Percentiles rank a stretch among this genome's conserved stretches.
phyloP scores from a whole-genome alignment of 306 rosid genomes.

The Urtica urens region DNA sequence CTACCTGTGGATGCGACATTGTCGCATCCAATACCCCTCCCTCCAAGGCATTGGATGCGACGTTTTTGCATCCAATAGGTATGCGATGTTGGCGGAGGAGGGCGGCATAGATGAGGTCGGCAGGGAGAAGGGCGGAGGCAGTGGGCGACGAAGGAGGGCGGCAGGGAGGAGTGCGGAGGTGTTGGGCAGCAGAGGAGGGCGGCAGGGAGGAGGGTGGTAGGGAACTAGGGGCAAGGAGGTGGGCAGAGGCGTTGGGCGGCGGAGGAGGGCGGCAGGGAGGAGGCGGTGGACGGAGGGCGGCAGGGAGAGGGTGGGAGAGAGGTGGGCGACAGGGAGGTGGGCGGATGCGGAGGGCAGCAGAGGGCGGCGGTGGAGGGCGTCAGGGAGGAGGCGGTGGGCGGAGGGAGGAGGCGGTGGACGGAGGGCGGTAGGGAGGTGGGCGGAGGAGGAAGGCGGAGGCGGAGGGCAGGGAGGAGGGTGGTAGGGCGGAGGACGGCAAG shows the following conservation, averaged over 20 bases:
- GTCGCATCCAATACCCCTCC: too few species aligned
- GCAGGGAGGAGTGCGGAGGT: too few species aligned
- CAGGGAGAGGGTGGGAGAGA: conserved; percentile 22
- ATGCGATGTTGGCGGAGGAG: too few species aligned
- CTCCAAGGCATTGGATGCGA: too few species aligned
- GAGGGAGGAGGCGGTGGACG: conserved; percentile 30
- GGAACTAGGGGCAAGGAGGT: conserved; percentile 40
- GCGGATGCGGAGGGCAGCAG: too few species aligned
- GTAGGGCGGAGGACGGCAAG: conserved; percentile 35
- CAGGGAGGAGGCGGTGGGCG: conserved; percentile 31
- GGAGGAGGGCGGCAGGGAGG: conserved; percentile 26
- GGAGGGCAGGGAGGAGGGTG: conserved; percentile 44
- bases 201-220: conserved; percentile 23
- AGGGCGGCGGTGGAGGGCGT: too few species aligned
- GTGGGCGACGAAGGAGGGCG: too few species aligned
- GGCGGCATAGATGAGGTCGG: too few species aligned
- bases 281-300: conserved; percentile 17
- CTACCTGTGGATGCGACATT: too few species aligned
- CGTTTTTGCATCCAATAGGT: too few species aligned
- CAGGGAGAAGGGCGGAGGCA: too few species aligned
- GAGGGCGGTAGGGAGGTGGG: conserved; percentile 32
- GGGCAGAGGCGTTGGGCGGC: conserved; percentile 47
- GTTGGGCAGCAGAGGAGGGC: conserved; percentile 55
- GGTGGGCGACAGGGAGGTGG: conserved; percentile 39
- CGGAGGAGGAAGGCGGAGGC: conserved; percentile 34